Evolutionary conservation across 1,139 yeast species (phyloP).

Genomic region (Blastobotrys persicus): DNA sequence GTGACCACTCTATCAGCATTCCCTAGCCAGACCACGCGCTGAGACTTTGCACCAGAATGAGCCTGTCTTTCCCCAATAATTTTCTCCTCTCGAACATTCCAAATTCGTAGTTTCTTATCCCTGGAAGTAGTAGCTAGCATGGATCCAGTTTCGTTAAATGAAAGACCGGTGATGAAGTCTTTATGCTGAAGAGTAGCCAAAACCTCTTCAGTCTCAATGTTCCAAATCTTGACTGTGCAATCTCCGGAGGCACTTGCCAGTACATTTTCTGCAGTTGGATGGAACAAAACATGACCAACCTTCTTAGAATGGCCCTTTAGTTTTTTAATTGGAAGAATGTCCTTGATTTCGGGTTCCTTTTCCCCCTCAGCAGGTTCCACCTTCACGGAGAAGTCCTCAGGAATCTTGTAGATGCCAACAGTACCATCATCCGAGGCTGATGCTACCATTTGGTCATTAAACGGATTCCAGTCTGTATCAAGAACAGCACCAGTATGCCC

Average conservation of each 20-base stretch:
- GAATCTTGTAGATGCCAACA: slow-evolving; percentile 82
- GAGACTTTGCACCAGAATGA: slow-evolving; percentile 88
- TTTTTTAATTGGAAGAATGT: slow-evolving; percentile 64
- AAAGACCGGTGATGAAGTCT: slow-evolving; percentile 85
- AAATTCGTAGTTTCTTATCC: slow-evolving; percentile 83
- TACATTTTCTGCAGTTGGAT: slow-evolving; percentile 83
- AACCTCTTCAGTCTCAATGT: slow-evolving; percentile 70
- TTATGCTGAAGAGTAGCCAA: slow-evolving; percentile 76
- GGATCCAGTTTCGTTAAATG: slow-evolving; percentile 87
- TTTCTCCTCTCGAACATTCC: slow-evolving; percentile 81
- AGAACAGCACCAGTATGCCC: slow-evolving; percentile 95
- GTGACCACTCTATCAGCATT: slow-evolving; percentile 80
- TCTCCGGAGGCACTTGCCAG: slow-evolving; percentile 90
- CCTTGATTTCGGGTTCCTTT: slow-evolving; percentile 49
- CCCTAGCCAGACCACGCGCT: slow-evolving; percentile 88
- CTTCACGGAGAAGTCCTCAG: slow-evolving; percentile 71
- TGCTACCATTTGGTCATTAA: slow-evolving; percentile 69
- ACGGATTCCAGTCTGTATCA: slow-evolving; percentile 94
- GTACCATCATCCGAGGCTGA: slow-evolving; percentile 93
- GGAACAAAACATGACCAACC: slow-evolving; percentile 89
- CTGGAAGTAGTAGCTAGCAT: slow-evolving; percentile 87
- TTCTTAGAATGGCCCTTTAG: slow-evolving; percentile 87
- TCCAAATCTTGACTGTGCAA: slow-evolving; percentile 88
- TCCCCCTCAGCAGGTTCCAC: slow-evolving; percentile 56
- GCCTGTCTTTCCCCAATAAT: slow-evolving; percentile 82